Evolutionary conservation across 1,284 basidiomycete species (phyloP), one percentile per base, ranked within the genome.

Genomic region (Neolentinus lepideus): DNA sequence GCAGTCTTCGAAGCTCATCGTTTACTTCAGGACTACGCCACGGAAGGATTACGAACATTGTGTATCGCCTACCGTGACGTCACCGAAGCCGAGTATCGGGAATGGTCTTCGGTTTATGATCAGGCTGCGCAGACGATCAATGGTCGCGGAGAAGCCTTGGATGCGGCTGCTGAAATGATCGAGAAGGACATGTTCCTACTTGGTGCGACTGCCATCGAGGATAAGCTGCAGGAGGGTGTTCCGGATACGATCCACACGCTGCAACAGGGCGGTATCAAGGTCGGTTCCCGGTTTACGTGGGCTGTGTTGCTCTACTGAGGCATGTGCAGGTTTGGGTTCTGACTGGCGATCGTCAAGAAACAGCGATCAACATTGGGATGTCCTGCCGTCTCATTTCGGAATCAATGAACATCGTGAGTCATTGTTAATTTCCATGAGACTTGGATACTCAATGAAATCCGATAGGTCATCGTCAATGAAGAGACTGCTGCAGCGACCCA

Each of bases 361-460:
- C 97, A 1, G 97, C 97, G 12, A 98, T 99, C 74, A 99, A 99
- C 66, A 99, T 99, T 61, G 97, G 97, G 52, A 86, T 99, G 79
- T 95, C 93, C 1, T 99, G 96, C 75, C 84, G 94, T 58, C 72
- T 99, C 60, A 98, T 99, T 58, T 94, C 94, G 1, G 97, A 99
- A 73, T 94, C 92, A 14, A 99, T 99, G 97, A 98, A 97, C 68
- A 64, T 99, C 73, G 94, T 94, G 63, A 57, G 84, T 68, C 4
- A 3, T 14, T 27, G 10, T 43, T 21, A 31, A 4, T n/a, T 6
- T 36, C 38, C 9, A 19, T 29, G 3, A 11, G 43, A 22, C 3
- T 3, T 29, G 26, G 3, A n/a, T 38, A 16, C n/a, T 24, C 26
- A 47, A 14, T 3, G 16, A 6, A 35, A 24, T 53, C 46, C 19